These are phyloP conservation scores for Penicillium thymicola DNA, from an alignment of 2,329 filamentous ascomycete genomes.

Conservation along the genomic window DNA sequence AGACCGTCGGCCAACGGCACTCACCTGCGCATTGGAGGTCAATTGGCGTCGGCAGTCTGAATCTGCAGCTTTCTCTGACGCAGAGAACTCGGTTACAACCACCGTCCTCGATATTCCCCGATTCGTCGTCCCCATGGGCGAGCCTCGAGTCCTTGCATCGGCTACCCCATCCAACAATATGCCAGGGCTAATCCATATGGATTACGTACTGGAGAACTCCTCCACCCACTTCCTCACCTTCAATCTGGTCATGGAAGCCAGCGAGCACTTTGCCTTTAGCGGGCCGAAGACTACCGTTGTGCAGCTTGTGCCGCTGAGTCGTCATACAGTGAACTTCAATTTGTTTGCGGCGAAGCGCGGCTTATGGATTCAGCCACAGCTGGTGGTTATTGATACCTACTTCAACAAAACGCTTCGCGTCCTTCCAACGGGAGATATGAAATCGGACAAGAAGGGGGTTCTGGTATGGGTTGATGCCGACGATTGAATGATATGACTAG, in stretches of 20 bases:
- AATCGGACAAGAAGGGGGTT: conserved; percentile 53
- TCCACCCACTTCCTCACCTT: conserved; percentile 95
- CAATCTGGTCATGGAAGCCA: conserved; percentile 85
- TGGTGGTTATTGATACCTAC: conserved; percentile 82
- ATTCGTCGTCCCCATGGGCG: conserved; percentile 74
- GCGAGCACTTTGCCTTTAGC: conserved; percentile 87
- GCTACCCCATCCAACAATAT: conserved; percentile 35
- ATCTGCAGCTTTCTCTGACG: conserved; percentile 23
- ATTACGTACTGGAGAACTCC: conserved; percentile 83
- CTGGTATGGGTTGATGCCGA: conserved; percentile 45
- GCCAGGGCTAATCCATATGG: conserved; percentile 45
- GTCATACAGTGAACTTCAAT: conserved; percentile 69
- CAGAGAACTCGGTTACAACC: conserved; percentile 51
- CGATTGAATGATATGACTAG: conserved; percentile 19
- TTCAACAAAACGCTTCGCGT: conserved; percentile 88
- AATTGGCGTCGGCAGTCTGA: conserved; percentile 65
- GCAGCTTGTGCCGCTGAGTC: conserved; percentile 77
- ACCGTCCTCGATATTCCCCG: conserved; percentile 74
- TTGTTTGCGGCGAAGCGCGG: conserved; percentile 65
- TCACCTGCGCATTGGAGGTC: conserved; percentile 73
- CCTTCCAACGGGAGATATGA: conserved; percentile 69
- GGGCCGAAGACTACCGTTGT: conserved; percentile 77
- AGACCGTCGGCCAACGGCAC: conserved; percentile 69
- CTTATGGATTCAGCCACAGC: conserved; percentile 66
- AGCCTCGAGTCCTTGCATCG: conserved; percentile 74